Conservation (phyloP, 2,329 filamentous ascomycete genomes). For the Septoria linicola region DNA sequence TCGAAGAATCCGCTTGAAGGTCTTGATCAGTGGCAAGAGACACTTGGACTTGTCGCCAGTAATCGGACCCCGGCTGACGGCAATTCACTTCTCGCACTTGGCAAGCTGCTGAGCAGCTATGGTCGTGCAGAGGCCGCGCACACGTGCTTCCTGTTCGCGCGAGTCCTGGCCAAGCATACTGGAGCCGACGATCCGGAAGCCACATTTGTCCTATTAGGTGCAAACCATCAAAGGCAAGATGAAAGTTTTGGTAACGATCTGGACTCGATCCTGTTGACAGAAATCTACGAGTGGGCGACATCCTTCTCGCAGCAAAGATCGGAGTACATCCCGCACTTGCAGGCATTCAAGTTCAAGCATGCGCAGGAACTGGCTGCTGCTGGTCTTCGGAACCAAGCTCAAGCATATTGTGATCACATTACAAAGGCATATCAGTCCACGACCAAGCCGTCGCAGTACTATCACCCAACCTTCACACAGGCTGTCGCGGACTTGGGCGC, state of each 20-base stretch:
- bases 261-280: constrained; percentile 88
- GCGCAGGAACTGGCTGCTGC: constrained; percentile 80
- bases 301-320: constrained; percentile 58
- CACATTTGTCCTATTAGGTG: constrained; percentile 79
- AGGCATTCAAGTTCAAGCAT: constrained; percentile 88
- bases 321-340: constrained; percentile 70
- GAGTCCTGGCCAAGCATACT: constrained; percentile 67
- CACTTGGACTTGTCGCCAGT: constrained; percentile 77
- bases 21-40: constrained; percentile 91
- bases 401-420: constrained; percentile 89
- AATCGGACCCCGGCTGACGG: constrained; percentile 82
- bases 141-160: constrained; percentile 87
- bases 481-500: constrained; percentile 80
- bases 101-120: constrained; percentile 79
- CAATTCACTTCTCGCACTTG: constrained; percentile 74
- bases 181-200: constrained; percentile 78
- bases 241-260: constrained; percentile 76
- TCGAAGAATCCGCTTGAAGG: constrained; percentile 76
- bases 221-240: constrained; percentile 65
- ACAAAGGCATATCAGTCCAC: constrained; percentile 71
- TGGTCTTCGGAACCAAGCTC: constrained; percentile 76
- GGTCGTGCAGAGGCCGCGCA: constrained; percentile 88
- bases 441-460: constrained; percentile 82
- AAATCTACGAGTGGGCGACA: constrained; percentile 88
- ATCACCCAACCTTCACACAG: constrained; percentile 70